phyloP scores from a whole-genome alignment of 306 rosid species.

The Fragaria ananassa region DNA sequence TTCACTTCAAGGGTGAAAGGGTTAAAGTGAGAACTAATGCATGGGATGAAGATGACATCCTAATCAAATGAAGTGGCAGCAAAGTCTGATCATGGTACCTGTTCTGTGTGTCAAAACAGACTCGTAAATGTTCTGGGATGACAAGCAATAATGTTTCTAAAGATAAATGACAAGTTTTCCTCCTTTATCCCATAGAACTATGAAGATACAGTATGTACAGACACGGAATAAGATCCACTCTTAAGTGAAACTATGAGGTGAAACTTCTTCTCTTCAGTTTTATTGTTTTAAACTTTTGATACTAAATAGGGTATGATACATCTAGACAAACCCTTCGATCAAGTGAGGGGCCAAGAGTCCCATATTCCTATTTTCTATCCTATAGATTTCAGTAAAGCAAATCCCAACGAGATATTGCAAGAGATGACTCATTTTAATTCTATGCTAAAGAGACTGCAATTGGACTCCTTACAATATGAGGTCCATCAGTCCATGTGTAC shows the following conservation, averaged over 20 bases:
- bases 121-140: background rate
- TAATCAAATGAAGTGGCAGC: constrained; percentile 21
- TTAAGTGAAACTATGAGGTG: no score
- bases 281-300: no score
- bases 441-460: constrained; percentile 61
- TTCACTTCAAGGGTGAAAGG: constrained; percentile 77
- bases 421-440: background rate
- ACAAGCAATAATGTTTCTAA: background rate
- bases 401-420: background rate
- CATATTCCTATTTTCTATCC: constrained; percentile 5
- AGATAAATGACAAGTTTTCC: background rate
- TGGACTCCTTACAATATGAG: constrained; percentile 56
- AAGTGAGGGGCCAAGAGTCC: background rate
- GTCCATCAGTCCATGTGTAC: constrained; percentile 58
- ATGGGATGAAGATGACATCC: constrained; percentile 38
- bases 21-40: constrained; percentile 58
- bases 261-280: no score
- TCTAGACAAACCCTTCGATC: background rate
- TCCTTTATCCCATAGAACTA: background rate
- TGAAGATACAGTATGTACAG: constrained; percentile 1
- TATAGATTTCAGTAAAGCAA: constrained; percentile 18
- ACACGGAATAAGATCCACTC: background rate
- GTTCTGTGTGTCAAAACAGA: background rate
- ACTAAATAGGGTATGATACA: background rate
- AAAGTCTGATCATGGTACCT: background rate